Base-by-base conservation (phyloP, 1,284 basidiomycete species). In the Rhodotorula sp. region DNA sequence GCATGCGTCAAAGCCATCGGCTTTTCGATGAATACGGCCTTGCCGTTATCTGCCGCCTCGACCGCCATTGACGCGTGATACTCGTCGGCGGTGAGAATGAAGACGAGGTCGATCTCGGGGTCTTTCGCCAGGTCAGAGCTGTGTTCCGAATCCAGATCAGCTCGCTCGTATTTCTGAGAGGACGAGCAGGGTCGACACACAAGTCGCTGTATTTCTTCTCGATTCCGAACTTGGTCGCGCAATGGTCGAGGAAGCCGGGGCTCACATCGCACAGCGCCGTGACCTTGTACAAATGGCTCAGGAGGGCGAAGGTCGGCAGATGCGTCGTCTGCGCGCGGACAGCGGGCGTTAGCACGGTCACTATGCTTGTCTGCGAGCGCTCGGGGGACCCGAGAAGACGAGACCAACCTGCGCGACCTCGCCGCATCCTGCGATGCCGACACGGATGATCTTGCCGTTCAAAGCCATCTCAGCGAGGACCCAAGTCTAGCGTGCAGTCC, bases 21-120 rank as follows among this genome's bases (percentile, higher is more conserved):
- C 67, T 82, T 82, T 75, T 82, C 81, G 61, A 82, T 78, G 60
- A 82, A 74, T 60, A 82, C 79, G 64, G 78, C 75, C 70, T 79
- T 81, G 9, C 76, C 71, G 2, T 78, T 77, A 21, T 79, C 56
- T 12, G 74, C 71, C 16, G 77, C 77, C 10, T 68, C 71, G 42
- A 80, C 61, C 25, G 67, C 68, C 25, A 61, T 58, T 13, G 27
- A 21, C 1, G 73, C 65, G 34, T 79, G 78, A 49, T 77, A 78
- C 65, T 78, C 77, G 58, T 80, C 76, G 8, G 78, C 76, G 16
- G 71, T 74, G 50, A 78, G 67, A 67, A 80, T 68, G 54, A 80
- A 76, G 53, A 82, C 77, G 56, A 81, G 67, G 53, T 82, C 81
- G 13, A 82, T 64, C 27, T 82, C 78, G n/a, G 42, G 44, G 16